Evolutionary conservation across 1,284 basidiomycete genomes (phyloP), one percentile per base, ranked within the genome.

Genomic region (Rhodotorula sp.): DNA sequence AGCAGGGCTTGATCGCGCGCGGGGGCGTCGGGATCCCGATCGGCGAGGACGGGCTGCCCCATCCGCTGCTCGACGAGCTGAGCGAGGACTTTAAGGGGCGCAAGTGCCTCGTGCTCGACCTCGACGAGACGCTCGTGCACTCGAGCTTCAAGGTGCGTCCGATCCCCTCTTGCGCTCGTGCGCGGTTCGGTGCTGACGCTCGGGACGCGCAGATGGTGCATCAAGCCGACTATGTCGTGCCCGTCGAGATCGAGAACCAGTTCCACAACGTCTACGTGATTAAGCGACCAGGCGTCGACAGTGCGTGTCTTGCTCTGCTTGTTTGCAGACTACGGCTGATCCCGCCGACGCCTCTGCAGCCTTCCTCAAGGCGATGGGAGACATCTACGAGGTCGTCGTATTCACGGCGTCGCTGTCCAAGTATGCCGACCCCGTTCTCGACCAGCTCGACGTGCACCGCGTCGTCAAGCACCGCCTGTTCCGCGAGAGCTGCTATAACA

Each of bases 181-280:
- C 13, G 7, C 7, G 16, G 8, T 9, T 42, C 23, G 19, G 23
- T 59, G 4, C 23, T n/a, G 14, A 13, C 4, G 16, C 7, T 41
- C 7, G 9, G 7, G 34, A 23, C 45, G 9, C 25, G 17, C 80
- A 96, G 93, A 91, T 94, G 76, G 92, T 97, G 79, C 92, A 91
- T 74, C 90, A 93, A 78, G 93, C 96, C 50, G 97, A 99, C 83
- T 99, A 95, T 81, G 92, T 99, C 73, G 96, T 99, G 0, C 97
- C 97, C 1, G 96, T 99, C 60, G 97, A 99, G 83, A 99, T 99
- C 76, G 97, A 99, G 81, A 94, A 92, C 74, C 90, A 96, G 78
- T 92, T 91, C 85, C 96, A 99, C 82, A 98, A 98, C 79, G 93
- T 99, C 72, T 98, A 99, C 82, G 97, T 99, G 55, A 93, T 99